Evolutionary conservation across 169 alveolate genomes (phyloP), one percentile per base, ranked within the genome.

Genomic region (Eimeria maxima): DNA sequence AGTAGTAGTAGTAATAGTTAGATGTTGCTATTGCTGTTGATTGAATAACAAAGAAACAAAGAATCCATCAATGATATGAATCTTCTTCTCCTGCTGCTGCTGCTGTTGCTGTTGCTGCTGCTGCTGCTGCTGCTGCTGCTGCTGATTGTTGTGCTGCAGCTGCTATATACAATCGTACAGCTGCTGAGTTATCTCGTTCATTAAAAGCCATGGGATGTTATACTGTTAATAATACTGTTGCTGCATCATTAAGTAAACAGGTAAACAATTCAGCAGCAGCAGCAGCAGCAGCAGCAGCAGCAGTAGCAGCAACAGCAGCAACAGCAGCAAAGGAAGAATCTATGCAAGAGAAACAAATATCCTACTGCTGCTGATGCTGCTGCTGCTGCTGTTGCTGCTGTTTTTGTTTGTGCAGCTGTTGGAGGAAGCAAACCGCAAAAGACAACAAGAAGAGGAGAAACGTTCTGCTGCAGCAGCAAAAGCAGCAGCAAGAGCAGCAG

Each of bases 121-220:
- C 80, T 69, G 80, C 45, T 69, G 80, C 45, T 69, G 44, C 47
- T 69, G 76, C 76, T 67, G 76, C 76, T 67, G 76, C 76, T 73
- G 84, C 50, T 53, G 53, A 50, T 18, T 81, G 90, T 50, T 16
- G 16, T 42, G 87, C 90, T 81, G 80, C 90, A 81, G 90, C 90
- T 4, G 53, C 73, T 18, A 1, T 29, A 16, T 81, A 81, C 90
- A 81, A 81, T 47, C 53, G 57, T 50, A 63, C 55, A 50, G 90
- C 90, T 11, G 90, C 45, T 11, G 90, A 81, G 20, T 45, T 81
- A 50, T 20, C 71, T 24, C 90, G 90, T 6, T 81, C 90, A 14
- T 53, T 81, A 4, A 81, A 81, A 24, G 73, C 69, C 27, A 78
- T 78, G 57, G 65, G 65, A 13, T 78, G 89, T 65, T 78, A 44